Percentiles rank a stretch among this genome's conserved stretches.
phyloP scores from a whole-genome alignment of 768 basidiomycete genomes.

The Amanita exitialis region DNA sequence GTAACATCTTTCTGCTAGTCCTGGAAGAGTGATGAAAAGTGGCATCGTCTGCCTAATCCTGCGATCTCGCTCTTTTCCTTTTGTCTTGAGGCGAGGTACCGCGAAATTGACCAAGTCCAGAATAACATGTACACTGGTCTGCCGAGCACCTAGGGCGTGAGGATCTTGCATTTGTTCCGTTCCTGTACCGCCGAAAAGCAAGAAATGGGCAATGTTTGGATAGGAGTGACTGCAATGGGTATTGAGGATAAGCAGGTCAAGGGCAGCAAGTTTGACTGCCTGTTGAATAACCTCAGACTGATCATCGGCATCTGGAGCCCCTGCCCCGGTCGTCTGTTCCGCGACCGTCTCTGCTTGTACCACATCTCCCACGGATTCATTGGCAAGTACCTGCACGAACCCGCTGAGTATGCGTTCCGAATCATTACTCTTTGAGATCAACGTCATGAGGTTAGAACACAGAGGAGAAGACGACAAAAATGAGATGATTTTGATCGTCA shows the following conservation, averaged over 20 bases:
- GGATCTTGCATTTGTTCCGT: conserved; percentile 67
- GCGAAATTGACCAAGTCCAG: conserved; percentile 69
- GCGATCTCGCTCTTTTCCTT: conserved; percentile 27
- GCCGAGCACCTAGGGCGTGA: conserved; percentile 56
- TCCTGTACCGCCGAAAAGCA: conserved; percentile 64
- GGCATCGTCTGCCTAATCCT: conserved; percentile 30
- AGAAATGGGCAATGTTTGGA: conserved; percentile 82
- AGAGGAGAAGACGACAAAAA: conserved; percentile 55
- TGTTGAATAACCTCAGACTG: conserved; percentile 43
- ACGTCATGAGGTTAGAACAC: conserved; percentile 64
- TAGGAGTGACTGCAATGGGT: conserved; percentile 51
- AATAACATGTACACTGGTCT: conserved; percentile 73
- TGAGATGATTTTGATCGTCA: conserved; percentile 71
- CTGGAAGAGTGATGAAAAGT: conserved; percentile 56
- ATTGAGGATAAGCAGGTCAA: conserved; percentile 75
- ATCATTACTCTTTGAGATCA: conserved; percentile 73
- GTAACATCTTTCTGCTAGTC: conserved; percentile 79
- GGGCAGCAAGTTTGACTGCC: conserved; percentile 63
- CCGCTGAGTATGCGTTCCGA: conserved; percentile 81
- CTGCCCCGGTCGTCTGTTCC: conserved; percentile 63
- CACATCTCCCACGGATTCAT: conserved; percentile 53
- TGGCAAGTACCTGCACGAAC: conserved; percentile 56
- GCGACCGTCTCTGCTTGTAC: conserved; percentile 47
- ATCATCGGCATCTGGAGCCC: conserved; percentile 48
- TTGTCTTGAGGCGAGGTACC: conserved; percentile 45